Conservation (phyloP, 2,329 filamentous ascomycete genomes). For the Cordyceps farinosa region DNA sequence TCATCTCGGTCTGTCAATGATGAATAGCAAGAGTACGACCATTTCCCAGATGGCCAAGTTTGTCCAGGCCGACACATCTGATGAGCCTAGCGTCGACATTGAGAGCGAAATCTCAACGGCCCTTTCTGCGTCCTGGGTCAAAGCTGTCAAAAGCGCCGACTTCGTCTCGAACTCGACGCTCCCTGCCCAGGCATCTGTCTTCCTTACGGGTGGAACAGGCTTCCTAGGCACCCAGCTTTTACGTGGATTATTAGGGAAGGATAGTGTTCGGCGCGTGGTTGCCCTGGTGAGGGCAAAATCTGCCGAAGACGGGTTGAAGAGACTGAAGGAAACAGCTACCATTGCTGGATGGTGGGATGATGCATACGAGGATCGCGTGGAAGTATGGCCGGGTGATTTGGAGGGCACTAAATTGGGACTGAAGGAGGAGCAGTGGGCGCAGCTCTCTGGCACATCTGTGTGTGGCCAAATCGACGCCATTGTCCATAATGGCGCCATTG, state of each 20-base stretch:
- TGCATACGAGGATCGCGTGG: constrained; percentile 43
- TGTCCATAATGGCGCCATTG: constrained; percentile 76
- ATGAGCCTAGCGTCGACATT: neutral
- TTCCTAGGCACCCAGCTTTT: constrained; percentile 21
- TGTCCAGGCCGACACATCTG: constrained; percentile 1
- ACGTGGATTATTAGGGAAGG: constrained; percentile 12
- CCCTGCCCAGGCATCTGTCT: neutral
- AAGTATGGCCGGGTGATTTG: constrained; percentile 68
- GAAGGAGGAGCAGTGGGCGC: constrained; percentile 58
- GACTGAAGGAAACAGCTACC: constrained; percentile 18
- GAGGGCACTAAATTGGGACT: constrained; percentile 70
- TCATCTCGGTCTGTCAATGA: constrained; percentile 20
- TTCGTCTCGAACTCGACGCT: neutral
- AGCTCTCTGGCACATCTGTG: constrained; percentile 40
- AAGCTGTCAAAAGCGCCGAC: neutral
- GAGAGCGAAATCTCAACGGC: neutral
- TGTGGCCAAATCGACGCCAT: constrained; percentile 62
- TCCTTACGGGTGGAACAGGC: constrained; percentile 21
- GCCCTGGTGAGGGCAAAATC: constrained; percentile 19
- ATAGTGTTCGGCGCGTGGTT: constrained; percentile 6
- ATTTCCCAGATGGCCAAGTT: constrained; percentile 21
- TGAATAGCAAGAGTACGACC: constrained; percentile 23
- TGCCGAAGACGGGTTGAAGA: constrained; percentile 14
- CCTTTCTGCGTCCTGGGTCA: neutral
- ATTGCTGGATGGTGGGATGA: constrained; percentile 23